Percentiles rank a stretch among this genome's conserved stretches.
Conservation (phyloP, 129 eudicot genomes). For the Rutidosis leptorrhynchoides region DNA sequence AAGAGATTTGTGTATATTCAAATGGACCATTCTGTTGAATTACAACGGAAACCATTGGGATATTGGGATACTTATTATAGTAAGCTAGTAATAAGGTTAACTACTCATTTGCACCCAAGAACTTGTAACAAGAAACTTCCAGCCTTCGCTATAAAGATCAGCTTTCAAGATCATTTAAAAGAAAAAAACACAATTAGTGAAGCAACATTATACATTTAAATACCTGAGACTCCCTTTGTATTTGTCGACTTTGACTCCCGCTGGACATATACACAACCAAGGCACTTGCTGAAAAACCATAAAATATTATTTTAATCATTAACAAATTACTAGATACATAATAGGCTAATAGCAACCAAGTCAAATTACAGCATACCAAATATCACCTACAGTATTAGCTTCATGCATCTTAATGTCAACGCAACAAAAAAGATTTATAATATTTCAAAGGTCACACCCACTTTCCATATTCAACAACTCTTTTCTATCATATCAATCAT, state of each 20-base stretch:
- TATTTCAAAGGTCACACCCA: neutral
- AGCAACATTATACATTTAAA: neutral
- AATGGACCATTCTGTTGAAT: neutral
- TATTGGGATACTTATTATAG: neutral
- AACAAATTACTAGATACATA: neutral
- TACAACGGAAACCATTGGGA: neutral
- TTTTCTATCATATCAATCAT: neutral
- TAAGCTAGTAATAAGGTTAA: neutral
- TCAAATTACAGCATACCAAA: neutral
- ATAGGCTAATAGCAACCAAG: neutral
- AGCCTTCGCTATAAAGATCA: neutral
- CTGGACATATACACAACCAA: conserved; percentile 95
- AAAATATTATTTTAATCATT: conserved; percentile 1
- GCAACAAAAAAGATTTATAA: neutral
- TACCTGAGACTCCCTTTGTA: conserved; percentile 96
- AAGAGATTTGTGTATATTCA: no score
- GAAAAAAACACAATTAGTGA: neutral
- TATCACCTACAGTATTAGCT: neutral
- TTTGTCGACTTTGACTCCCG: conserved; percentile 86
- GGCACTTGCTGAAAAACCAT: conserved; percentile 76
- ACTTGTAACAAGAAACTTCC: neutral
- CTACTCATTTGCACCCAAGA: neutral
- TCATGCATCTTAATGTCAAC: neutral
- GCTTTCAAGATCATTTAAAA: conserved; percentile 4
- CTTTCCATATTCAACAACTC: neutral